A percentile compares a stretch with the other conserved stretches of the same genome.
phyloP scores from a whole-genome alignment of 495 filamentous ascomycete species.

The Oidiodendron maius region DNA sequence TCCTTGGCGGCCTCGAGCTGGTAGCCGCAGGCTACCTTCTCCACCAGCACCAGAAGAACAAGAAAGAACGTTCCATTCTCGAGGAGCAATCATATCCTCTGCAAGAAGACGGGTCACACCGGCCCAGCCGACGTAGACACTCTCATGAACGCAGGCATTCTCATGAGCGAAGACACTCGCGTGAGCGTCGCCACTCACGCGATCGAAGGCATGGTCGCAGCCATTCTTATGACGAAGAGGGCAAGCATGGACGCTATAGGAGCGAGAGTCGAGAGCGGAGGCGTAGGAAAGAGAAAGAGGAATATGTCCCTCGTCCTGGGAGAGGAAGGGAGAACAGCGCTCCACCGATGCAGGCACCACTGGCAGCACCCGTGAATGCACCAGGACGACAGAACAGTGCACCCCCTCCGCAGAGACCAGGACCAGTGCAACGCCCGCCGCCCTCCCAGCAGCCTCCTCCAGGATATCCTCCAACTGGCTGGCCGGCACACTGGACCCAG shows the following conservation, averaged over 20 bases:
- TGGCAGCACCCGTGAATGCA: background rate
- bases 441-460: background rate
- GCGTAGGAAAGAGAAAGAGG: background rate
- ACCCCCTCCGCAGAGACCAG: background rate
- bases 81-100: slow-evolving; percentile 9
- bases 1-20: slow-evolving; percentile 20
- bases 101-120: background rate
- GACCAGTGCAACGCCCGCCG: too few species aligned
- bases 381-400: background rate
- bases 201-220: background rate
- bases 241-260: slow-evolving; percentile 6
- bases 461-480: slow-evolving; percentile 13
- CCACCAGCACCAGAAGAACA: slow-evolving; percentile 19
- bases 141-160: slow-evolving; percentile 1
- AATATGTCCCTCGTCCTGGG: background rate
- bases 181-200: background rate
- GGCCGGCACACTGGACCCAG: slow-evolving; percentile 18
- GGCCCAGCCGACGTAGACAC: background rate
- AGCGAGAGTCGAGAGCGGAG: slow-evolving; percentile 5
- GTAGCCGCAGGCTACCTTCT: slow-evolving; percentile 22
- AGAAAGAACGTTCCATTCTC: slow-evolving; percentile 9
- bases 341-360: background rate
- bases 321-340: background rate
- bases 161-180: slow-evolving; percentile 6
- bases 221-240: background rate